These are phyloP conservation scores for Fusarium agapanthi DNA, from an alignment of 2,329 filamentous ascomycete genomes.

Conservation along the genomic window DNA sequence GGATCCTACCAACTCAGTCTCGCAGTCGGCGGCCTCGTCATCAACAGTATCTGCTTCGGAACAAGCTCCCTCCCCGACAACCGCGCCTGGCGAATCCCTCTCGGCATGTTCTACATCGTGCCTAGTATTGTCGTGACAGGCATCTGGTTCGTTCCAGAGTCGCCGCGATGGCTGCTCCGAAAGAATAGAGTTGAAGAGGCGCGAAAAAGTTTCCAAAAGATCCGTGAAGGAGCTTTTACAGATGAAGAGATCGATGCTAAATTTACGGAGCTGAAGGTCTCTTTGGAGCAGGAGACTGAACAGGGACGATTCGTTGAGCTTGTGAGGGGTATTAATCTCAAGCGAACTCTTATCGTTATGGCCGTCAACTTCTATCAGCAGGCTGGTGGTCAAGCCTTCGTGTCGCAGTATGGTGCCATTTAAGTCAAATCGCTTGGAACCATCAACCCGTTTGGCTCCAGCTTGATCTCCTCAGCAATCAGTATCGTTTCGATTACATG, in stretches of 20 bases:
- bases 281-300: constrained; percentile 29
- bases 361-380: constrained; percentile 30
- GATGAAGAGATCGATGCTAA: constrained; percentile 30
- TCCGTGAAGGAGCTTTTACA: constrained; percentile 19
- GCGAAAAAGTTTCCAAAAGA: neutral
- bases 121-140: constrained; percentile 13
- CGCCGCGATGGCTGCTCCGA: constrained; percentile 38
- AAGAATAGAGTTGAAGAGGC: constrained; percentile 33
- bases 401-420: constrained; percentile 33
- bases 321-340: constrained; percentile 14
- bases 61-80: constrained; percentile 33
- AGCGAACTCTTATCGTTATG: constrained; percentile 21
- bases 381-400: constrained; percentile 35
- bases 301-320: constrained; percentile 25
- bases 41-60: constrained; percentile 36
- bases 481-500: constrained; percentile 8
- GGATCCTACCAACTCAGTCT: constrained; percentile 48
- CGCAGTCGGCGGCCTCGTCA: constrained; percentile 39
- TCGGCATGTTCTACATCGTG: constrained; percentile 38
- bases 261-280: constrained; percentile 14
- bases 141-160: constrained; percentile 40
- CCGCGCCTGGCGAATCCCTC: constrained; percentile 33
- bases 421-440: constrained; percentile 35
- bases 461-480: constrained; percentile 33
- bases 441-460: constrained; percentile 42